phyloP scores from a whole-genome alignment of 495 filamentous ascomycete species.

The Podospora tetraspora region DNA sequence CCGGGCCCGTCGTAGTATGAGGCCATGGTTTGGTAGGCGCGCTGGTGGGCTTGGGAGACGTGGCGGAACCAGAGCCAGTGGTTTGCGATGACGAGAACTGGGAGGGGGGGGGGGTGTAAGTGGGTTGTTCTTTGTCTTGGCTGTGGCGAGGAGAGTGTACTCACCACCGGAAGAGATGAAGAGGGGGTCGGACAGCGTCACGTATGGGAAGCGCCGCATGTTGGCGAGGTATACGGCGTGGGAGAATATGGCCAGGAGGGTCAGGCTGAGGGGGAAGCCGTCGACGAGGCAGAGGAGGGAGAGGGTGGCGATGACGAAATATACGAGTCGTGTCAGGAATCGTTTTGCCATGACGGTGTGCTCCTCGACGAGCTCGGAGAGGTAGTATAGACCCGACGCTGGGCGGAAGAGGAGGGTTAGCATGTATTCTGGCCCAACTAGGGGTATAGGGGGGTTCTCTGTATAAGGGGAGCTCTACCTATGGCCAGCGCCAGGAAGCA shows the following conservation, averaged over 20 bases:
- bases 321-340: constrained; percentile 78
- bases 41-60: constrained; percentile 62
- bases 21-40: constrained; percentile 39
- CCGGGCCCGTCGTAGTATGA: constrained; percentile 54
- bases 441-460: neutral
- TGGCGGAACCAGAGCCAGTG: constrained; percentile 96
- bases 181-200: constrained; percentile 81
- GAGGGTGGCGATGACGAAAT: constrained; percentile 71
- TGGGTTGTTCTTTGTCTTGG: neutral
- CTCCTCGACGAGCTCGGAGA: constrained; percentile 96
- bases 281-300: constrained; percentile 72
- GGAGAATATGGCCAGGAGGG: constrained; percentile 68
- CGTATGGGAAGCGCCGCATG: constrained; percentile 77
- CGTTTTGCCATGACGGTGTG: constrained; percentile 89
- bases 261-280: constrained; percentile 71
- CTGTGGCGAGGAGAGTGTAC: constrained; percentile 12
- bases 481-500: constrained; percentile 89
- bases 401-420: constrained; percentile 1
- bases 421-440: neutral
- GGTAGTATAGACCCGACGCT: constrained; percentile 97
- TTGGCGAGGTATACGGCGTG: constrained; percentile 90
- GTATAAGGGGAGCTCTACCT: constrained; percentile 48
- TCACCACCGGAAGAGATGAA: constrained; percentile 78
- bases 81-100: constrained; percentile 79
- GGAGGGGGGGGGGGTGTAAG: neutral